Percentiles rank a stretch among this genome's conserved stretches.
phyloP scores from a whole-genome alignment of 768 basidiomycete species.

The Pisolithus orientalis region DNA sequence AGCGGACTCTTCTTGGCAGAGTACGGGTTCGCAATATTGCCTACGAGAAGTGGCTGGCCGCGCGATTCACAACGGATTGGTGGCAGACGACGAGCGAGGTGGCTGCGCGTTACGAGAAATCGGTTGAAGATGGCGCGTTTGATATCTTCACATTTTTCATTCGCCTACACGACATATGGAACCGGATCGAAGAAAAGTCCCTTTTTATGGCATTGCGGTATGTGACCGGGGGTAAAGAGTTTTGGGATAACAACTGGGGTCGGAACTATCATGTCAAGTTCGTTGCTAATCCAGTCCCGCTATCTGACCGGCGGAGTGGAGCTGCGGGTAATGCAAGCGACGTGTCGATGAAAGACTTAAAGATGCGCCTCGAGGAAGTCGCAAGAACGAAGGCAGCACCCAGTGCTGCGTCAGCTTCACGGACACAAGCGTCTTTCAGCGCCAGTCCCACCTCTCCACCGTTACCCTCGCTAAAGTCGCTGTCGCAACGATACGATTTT shows the following conservation, averaged over 20 bases:
- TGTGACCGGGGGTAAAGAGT: constrained; percentile 61
- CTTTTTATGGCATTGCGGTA: constrained; percentile 77
- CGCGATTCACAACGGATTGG: constrained; percentile 88
- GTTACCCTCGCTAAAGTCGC: constrained; percentile 30
- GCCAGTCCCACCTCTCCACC: constrained; percentile 14
- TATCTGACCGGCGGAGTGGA: constrained; percentile 20
- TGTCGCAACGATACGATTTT: constrained; percentile 56
- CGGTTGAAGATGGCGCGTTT: constrained; percentile 31
- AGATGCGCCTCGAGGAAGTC: constrained; percentile 62
- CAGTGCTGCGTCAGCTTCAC: constrained; percentile 7
- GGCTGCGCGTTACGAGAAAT: constrained; percentile 59
- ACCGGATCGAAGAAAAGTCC: constrained; percentile 75
- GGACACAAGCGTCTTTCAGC: constrained; percentile 22
- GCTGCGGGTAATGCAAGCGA: constrained; percentile 34
- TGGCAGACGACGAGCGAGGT: constrained; percentile 98
- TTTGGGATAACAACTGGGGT: constrained; percentile 89
- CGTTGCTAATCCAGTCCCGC: constrained; percentile 17
- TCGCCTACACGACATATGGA: constrained; percentile 70
- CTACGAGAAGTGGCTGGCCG: constrained; percentile 80
- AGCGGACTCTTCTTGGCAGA: constrained; percentile 56
- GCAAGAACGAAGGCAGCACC: constrained; percentile 29
- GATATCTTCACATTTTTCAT: constrained; percentile 79
- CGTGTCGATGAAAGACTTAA: constrained; percentile 54
- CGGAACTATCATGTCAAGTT: constrained; percentile 78
- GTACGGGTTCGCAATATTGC: constrained; percentile 81